Percentiles rank a stretch among this genome's conserved stretches.
phyloP scores from a whole-genome alignment of 2,329 filamentous ascomycete genomes.

The Fusarium hostae region DNA sequence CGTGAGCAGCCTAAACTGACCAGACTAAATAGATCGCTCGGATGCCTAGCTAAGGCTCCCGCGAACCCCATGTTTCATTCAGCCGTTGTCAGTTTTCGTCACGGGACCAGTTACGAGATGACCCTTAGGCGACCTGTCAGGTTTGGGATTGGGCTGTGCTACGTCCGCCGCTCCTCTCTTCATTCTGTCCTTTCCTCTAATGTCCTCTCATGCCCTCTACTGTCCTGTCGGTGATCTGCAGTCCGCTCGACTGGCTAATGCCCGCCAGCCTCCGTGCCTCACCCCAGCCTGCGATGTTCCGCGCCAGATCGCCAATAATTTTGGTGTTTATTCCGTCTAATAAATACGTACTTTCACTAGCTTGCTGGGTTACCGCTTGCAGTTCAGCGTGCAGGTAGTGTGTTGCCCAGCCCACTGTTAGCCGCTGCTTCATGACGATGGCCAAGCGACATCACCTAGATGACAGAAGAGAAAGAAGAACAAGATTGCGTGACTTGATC shows the following conservation, averaged over 20 bases:
- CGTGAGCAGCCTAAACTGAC: constrained; percentile 18
- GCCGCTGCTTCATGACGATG: constrained; percentile 38
- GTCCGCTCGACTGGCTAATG: constrained; percentile 24
- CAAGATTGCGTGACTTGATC: constrained; percentile 13
- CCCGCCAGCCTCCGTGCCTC: constrained; percentile 17
- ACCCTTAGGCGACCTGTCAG: constrained; percentile 24
- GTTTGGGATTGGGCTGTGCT: constrained; percentile 12
- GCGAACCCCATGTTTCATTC: constrained; percentile 32
- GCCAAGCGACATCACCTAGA: constrained; percentile 21
- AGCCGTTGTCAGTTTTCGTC: constrained; percentile 6
- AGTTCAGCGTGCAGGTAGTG: constrained; percentile 7
- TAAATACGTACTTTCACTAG: constrained; percentile 5
- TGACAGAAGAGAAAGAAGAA: constrained; percentile 2
- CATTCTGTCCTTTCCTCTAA: background rate
- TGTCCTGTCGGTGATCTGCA: constrained; percentile 18
- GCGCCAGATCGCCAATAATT: constrained; percentile 2
- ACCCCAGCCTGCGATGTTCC: constrained; percentile 5
- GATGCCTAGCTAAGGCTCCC: constrained; percentile 31
- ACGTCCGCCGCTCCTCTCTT: constrained; percentile 10
- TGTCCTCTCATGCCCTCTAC: constrained; percentile 12
- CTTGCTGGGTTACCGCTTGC: constrained; percentile 23
- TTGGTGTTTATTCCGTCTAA: constrained; percentile 5
- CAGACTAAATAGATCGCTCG: constrained; percentile 16
- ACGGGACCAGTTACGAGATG: constrained; percentile 26
- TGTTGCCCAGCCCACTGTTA: constrained; percentile 30